Base-by-base conservation (phyloP, 331 rosid species). In the Malus hybrid region DNA sequence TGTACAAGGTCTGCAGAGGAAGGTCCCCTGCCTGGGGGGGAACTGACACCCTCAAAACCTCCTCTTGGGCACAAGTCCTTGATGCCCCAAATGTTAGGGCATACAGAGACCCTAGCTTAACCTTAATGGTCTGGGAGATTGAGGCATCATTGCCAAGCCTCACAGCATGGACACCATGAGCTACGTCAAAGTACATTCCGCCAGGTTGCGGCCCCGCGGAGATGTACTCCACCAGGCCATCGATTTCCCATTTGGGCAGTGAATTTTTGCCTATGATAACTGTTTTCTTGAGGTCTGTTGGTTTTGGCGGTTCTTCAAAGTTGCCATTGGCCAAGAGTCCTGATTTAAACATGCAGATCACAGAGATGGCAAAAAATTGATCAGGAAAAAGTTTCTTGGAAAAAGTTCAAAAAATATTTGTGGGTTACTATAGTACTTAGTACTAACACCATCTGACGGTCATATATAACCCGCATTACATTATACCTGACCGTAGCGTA, bases 31-130 rank as follows among this genome's bases (percentile, higher is more conserved):
- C 80, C 67, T 82, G 93, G 44, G 97, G 88, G 42, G 86, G 88
- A 56, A 90, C 95, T 8, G 88, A 72, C 77, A 94, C 89, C 70
- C 96, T 82, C 82, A 94, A 77, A 67, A 90, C 93, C 68, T 94
- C 99, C 19, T 90, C 97, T 77, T 94, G 99, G 10, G 99, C 99
- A 81, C 99, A 94, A 48, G 99, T 94, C 80, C 93, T 93, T 16
- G 97, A 90, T 68, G 95, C 96, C 20, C 91, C 96, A 60, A 90
- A 81, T 42, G 88, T 94, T 1, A 94, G 84, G 57, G 99, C 97
- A 71, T 92, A 92, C 2, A 64, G 6, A 70, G 88, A 82, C 61
- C 93, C 93, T 0, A 81, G 74, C 72, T 84, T 87, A 34, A 88
- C 90, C 75, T 84, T 88, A 10, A 90, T 33, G 52, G 77, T 84